These are phyloP conservation scores for Dioscorea zingiberensis DNA, from an alignment of 106 monocot genomes.

Conservation along the genomic window DNA sequence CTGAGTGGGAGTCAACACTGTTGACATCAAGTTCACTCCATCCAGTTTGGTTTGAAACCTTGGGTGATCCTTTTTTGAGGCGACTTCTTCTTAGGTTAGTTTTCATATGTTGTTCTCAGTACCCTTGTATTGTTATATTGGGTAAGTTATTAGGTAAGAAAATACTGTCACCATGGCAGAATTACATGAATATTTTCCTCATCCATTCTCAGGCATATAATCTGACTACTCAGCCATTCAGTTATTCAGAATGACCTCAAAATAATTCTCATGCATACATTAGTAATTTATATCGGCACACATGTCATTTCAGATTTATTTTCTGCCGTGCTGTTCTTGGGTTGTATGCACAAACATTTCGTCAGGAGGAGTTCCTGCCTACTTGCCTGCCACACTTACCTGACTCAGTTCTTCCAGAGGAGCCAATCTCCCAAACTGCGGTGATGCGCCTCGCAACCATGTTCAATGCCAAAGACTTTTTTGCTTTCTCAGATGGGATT, in stretches of 20 bases:
- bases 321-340: slow-evolving; percentile 66
- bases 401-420: slow-evolving; percentile 39
- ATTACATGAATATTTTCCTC: neutral
- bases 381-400: slow-evolving; percentile 68
- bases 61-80: slow-evolving; percentile 88
- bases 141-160: too few relatives aligned
- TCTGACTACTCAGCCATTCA: neutral
- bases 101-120: too few relatives aligned
- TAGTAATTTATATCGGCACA: neutral
- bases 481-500: slow-evolving; percentile 24
- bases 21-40: slow-evolving; percentile 46
- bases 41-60: slow-evolving; percentile 66
- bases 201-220: neutral
- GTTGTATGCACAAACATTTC: slow-evolving; percentile 28
- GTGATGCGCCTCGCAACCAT: slow-evolving; percentile 47
- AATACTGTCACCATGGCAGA: too few relatives aligned
- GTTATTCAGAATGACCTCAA: too few relatives aligned
- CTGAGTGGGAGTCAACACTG: slow-evolving; percentile 47
- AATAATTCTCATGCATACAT: neutral
- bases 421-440: slow-evolving; percentile 31
- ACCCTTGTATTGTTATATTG: too few relatives aligned
- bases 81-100: slow-evolving; percentile 79
- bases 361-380: slow-evolving; percentile 48
- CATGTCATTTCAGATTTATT: slow-evolving; percentile 55
- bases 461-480: slow-evolving; percentile 38